Evolutionary conservation across 108 stramenopile species (phyloP), one percentile per base, ranked within the genome.

Genomic region (Cylindrotheca closterium): DNA sequence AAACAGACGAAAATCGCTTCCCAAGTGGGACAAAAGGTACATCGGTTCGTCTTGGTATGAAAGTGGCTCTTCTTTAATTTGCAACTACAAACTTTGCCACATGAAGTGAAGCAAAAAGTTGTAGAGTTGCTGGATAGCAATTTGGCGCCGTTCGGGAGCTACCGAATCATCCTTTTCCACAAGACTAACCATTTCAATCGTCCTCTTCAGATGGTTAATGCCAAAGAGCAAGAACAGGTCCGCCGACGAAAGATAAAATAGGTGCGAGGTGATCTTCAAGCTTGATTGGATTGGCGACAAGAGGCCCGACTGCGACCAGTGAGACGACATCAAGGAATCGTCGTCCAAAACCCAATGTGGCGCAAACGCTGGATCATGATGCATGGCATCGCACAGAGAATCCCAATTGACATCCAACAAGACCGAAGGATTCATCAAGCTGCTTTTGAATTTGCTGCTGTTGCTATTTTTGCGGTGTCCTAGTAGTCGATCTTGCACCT

Each of bases 361-460:
- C 4, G 62, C 55, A 65, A 79, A 79, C 17, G 63, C 33, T 3
- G 55, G 63, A 22, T 69, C 63, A 32, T 60, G 51, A 47, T 79
- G 58, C 78, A 79, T 71, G 55, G 34, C 18, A 2, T 47, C 31
- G 32, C 67, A 73, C 32, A 47, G 66, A 54, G 57, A 31, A 49
- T 26, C 29, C 77, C 77, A 78, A 33, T 78, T 57, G 23, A 67
- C 63, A 23, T 33, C 57, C 23, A 73, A 58, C 29, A 73, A 50
- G 18, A 51, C 29, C 18, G 33, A 29, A 26, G 58, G 31, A 33
- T 76, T 63, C 28, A 54, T n/a, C 26, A 37, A 18, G 2, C 22
- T 46, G 48, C 56, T 46, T 27, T 54, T 22, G 32, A 48, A 10
- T 4, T 63, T 42, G 32, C 57, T 63, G 47, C 47, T 30, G 7